Base-by-base conservation (phyloP, 352 stramenopile species). In the Globisporangium takayamanum region DNA sequence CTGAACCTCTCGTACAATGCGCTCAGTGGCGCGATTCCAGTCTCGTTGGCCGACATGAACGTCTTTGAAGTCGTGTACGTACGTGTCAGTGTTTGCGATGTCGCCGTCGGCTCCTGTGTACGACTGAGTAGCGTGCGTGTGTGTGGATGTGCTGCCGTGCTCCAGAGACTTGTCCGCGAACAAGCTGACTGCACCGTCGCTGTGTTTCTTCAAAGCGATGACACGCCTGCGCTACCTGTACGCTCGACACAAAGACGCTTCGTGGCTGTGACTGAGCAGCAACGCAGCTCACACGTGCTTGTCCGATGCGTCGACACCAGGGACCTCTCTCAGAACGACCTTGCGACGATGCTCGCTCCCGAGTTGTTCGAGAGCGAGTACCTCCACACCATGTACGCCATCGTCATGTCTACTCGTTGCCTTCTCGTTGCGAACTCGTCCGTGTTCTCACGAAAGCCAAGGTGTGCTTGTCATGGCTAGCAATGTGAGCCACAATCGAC, bases 21-120 rank as follows among this genome's bases (percentile, higher is more conserved):
- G 6, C 41, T 92, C 15, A 53, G 46, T 7, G 77, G 79, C 10
- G 68, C 70, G 5, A 64, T 92, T 11, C 65, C 67, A 7, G 61
- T 73, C 10, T 74, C 72, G 5, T 84, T 89, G 59, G 69, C 69
- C 22, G 76, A 82, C 53, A 86, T 74, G 53, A 71, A 74, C 37
- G 68, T 65, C 10, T 69, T 89, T n/a, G 79, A 89, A 73, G 67
- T 84, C 33, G 66, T 84, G 82, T 88, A 67, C 50, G 68, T 53
- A 20, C 5, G 1, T 16, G 8, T 45, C 12, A 14, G 28, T 3
- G 26, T 39, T 39, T 12, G 10, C 11, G n/a, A 39, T 28, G n/a
- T 8, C 15, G 15, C 28, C 12, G 33, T 12, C 5, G 10, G 10
- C 33, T 39, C 33, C 10, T 14, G 33, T 7, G 7, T 12, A 10